Conservation (phyloP, 257 asterid species). For the Solanum bulbocastanum region DNA sequence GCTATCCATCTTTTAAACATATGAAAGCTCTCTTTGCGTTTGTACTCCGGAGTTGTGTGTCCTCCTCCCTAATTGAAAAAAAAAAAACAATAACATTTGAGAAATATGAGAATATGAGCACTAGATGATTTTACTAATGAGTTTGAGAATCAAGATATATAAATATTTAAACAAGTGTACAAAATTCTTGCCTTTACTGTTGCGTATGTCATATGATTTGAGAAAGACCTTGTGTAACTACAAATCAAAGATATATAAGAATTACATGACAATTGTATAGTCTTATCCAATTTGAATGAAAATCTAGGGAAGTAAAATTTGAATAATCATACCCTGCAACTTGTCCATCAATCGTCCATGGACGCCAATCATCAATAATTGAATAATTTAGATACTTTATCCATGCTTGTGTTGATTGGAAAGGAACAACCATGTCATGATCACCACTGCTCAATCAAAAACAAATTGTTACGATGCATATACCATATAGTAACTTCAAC, state of each 20-base stretch:
- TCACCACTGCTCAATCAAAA: not conserved
- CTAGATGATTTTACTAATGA: not conserved
- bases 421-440: no score
- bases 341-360: constrained; percentile 32
- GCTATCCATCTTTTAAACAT: not conserved
- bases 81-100: not conserved
- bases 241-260: not conserved
- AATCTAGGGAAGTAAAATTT: not conserved
- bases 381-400: constrained; percentile 7
- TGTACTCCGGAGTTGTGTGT: not conserved
- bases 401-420: constrained; percentile 6
- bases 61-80: not conserved
- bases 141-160: not conserved
- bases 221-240: constrained; percentile 28
- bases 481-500: not conserved
- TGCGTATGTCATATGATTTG: constrained; percentile 26
- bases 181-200: constrained; percentile 24
- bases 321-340: constrained; percentile 31
- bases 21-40: not conserved
- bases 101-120: not conserved
- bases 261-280: not conserved
- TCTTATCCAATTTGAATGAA: not conserved
- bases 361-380: constrained; percentile 6
- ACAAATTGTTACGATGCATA: not conserved
- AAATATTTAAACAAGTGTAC: no score